A percentile compares a stretch with the other conserved stretches of the same genome.
Evolutionary conservation across 495 filamentous ascomycete species (phyloP).

Genomic region (Hyaloscypha variabilis): DNA sequence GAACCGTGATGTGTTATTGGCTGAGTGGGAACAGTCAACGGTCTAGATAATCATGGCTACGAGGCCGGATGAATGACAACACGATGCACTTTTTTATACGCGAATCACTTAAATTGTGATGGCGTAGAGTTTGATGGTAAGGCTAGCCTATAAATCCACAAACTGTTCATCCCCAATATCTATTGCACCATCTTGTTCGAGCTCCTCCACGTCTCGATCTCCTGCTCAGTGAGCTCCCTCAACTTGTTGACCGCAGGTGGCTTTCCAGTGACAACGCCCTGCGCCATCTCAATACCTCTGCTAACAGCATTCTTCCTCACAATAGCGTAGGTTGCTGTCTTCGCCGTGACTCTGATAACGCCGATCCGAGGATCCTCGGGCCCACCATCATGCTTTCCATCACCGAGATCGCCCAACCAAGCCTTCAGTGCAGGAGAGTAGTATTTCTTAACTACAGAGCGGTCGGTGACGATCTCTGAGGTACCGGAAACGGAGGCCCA

Average conservation of each 20-base stretch:
- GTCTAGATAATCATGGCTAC: too few relatives aligned
- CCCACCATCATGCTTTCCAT: constrained; percentile 83
- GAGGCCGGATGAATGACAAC: too few relatives aligned
- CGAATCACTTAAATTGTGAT: background rate
- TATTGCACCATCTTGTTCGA: constrained; percentile 41
- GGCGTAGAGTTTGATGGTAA: background rate
- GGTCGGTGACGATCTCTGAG: constrained; percentile 68
- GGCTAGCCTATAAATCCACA: background rate
- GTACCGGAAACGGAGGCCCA: constrained; percentile 79
- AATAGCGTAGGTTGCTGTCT: constrained; percentile 64
- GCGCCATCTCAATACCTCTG: constrained; percentile 68
- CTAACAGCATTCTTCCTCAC: constrained; percentile 55
- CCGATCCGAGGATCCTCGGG: constrained; percentile 80
- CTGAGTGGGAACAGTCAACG: too few relatives aligned
- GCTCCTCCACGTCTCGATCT: constrained; percentile 57
- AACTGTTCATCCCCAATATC: background rate
- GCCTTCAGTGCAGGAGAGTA: constrained; percentile 78
- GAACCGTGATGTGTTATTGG: too few relatives aligned
- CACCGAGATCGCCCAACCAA: constrained; percentile 90
- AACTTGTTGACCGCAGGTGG: constrained; percentile 75
- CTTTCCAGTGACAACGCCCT: constrained; percentile 73
- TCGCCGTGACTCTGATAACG: constrained; percentile 66
- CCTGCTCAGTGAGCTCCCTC: constrained; percentile 71
- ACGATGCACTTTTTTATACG: too few relatives aligned
- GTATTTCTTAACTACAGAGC: constrained; percentile 68